Percentiles rank a stretch among this genome's conserved stretches.
Evolutionary conservation across 2,329 filamentous ascomycete species (phyloP).

Genomic region (Fusarium ramigenum): DNA sequence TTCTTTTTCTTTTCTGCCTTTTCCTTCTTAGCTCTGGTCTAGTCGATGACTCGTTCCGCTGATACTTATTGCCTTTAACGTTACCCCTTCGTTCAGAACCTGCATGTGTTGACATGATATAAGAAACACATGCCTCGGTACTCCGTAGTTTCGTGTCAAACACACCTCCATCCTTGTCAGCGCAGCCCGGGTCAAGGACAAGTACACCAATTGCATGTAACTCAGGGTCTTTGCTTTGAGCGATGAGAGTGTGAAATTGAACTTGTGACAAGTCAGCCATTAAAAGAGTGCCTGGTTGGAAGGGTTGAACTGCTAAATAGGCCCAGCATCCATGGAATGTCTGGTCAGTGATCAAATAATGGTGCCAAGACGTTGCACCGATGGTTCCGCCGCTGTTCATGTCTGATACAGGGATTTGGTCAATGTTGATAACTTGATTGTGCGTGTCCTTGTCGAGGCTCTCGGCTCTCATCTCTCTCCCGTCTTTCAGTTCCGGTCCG

Average conservation of each 20-base stretch:
- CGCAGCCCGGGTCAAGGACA: not conserved
- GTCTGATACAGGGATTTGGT: slow-evolving; percentile 18
- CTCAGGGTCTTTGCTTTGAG: not conserved
- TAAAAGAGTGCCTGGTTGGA: not conserved
- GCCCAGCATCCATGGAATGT: not conserved
- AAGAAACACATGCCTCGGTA: slow-evolving; percentile 17
- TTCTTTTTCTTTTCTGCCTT: not conserved
- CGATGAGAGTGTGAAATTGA: not conserved
- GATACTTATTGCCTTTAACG: not conserved
- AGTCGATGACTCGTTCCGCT: not conserved
- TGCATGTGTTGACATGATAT: slow-evolving; percentile 6
- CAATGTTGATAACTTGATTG: not conserved
- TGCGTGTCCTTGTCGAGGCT: slow-evolving; percentile 17
- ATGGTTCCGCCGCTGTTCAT: slow-evolving; percentile 23
- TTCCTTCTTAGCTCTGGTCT: not conserved
- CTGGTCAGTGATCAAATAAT: not conserved
- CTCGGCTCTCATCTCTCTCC: slow-evolving; percentile 2
- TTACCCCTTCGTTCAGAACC: slow-evolving; percentile 5
- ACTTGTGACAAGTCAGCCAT: not conserved
- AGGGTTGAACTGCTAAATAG: not conserved
- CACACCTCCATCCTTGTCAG: not conserved
- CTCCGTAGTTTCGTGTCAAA: slow-evolving; percentile 16
- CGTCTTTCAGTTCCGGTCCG: not conserved
- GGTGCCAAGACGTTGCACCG: slow-evolving; percentile 31
- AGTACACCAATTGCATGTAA: not conserved